Evolutionary conservation across 2,329 filamentous ascomycete genomes (phyloP), one percentile per base, ranked within the genome.

Genomic region (Knoxdaviesia proteae): DNA sequence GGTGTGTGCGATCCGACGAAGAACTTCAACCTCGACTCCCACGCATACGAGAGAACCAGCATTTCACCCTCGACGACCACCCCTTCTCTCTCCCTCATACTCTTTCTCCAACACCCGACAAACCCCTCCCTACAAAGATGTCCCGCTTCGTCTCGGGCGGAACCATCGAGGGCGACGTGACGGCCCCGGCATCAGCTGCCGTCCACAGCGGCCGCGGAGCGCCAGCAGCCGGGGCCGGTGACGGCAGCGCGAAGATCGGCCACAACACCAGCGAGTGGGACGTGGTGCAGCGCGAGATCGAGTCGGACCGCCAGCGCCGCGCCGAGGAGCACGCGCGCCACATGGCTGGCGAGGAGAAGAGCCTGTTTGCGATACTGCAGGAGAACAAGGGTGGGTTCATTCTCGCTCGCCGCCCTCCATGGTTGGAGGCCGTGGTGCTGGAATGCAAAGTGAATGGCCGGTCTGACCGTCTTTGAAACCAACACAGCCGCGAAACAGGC

Each of bases 321-420:
- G 66, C 69, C 32, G 68, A 71, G 44, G 59, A 66, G 46, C 61
- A 64, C 45, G 57, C 61, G 9, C 53, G 56, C 47, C 58, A 57
- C 34, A 62, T 61, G 2, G 55, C 60, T 20, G 60, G 58, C 39
- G 55, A 57, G 34, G 71, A 78, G 50, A 76, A 69, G 58, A 77
- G 68, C 42, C 64, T 90, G 32, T 90, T 69, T 54, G 83, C 87
- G 38, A 68, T 81, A 2, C 58, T 90, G 42, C 78, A 88, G 59
- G 82, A 78, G 38, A 90, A 90, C 58, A 88, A 87, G 72, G 78
- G 77, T 80, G 56, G 34, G 36, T 38, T 20, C 45, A 32, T 34
- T 3, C 32, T 31, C 38, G 42, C 42, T 34, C 30, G 39, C 38
- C 35, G 42, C 44, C 41, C 40, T 30, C 36, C 9, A 3, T 36